These are phyloP conservation scores for Blastomyces silverae DNA, from an alignment of 2,329 filamentous ascomycete genomes.

Conservation along the genomic window DNA sequence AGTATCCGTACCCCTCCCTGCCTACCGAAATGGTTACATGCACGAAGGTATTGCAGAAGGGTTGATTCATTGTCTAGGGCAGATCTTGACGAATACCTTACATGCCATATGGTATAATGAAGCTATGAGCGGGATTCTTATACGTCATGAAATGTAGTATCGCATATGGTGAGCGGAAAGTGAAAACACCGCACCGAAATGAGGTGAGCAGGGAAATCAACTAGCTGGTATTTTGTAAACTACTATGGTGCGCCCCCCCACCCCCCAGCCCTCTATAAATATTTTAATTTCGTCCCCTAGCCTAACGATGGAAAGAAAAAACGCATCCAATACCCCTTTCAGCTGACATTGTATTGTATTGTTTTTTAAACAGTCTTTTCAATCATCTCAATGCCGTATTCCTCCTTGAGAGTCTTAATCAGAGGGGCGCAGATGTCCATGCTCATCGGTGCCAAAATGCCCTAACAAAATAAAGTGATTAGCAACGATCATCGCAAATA, in stretches of 20 bases:
- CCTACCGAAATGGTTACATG: background rate
- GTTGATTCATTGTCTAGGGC: background rate
- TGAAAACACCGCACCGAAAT: background rate
- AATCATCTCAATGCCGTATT: constrained; percentile 65
- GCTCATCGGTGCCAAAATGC: constrained; percentile 70
- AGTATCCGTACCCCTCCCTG: background rate
- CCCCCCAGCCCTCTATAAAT: background rate
- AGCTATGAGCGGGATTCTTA: background rate
- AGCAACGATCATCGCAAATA: background rate
- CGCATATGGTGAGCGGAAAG: background rate
- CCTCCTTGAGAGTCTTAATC: constrained; percentile 69
- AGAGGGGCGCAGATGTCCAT: constrained; percentile 64
- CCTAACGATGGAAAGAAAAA: background rate
- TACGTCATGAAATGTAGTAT: background rate
- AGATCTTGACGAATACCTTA: background rate
- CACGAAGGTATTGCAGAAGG: background rate
- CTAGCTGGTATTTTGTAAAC: background rate
- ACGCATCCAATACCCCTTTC: background rate
- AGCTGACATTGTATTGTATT: background rate
- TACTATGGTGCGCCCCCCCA: background rate
- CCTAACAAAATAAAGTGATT: constrained; percentile 31
- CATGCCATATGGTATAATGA: background rate
- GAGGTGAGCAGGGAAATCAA: background rate
- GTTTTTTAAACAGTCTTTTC: constrained; percentile 55
- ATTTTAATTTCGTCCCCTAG: background rate